phyloP scores from a whole-genome alignment of 305 asterid species.

The Ajuga reptans region DNA sequence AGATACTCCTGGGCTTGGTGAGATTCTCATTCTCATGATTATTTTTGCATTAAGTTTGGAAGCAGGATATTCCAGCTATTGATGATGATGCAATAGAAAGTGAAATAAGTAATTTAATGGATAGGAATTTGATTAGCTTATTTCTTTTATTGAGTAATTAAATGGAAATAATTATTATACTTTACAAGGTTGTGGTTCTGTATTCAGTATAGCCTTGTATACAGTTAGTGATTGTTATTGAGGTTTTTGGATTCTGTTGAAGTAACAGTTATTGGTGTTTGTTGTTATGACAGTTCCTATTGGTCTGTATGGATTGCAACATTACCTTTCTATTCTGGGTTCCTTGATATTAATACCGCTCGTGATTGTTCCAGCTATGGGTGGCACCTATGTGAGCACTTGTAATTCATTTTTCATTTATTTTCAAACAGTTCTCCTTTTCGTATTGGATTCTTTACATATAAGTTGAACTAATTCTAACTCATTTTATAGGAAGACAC shows the following conservation, averaged over 20 bases:
- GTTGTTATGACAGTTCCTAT: conserved; percentile 71
- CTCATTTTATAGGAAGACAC: conserved; percentile 72
- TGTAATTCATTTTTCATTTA: conserved; percentile 26
- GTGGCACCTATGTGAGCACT: conserved; percentile 90
- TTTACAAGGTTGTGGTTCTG: neutral
- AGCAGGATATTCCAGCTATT: neutral
- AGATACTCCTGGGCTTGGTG: conserved; percentile 94
- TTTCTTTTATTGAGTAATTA: neutral
- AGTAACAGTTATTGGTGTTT: conserved; percentile 19
- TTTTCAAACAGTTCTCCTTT: conserved; percentile 4
- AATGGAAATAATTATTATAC: neutral
- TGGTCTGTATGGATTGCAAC: conserved; percentile 89
- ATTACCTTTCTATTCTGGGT: conserved; percentile 85
- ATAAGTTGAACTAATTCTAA: conserved; percentile 22
- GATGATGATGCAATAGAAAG: neutral
- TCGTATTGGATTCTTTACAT: neutral
- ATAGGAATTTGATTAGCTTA: neutral
- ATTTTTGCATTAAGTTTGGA: neutral
- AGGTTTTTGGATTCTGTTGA: neutral
- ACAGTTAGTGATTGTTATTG: neutral
- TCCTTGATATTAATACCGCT: conserved; percentile 88
- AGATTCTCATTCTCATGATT: conserved; percentile 21
- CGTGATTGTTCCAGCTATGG: conserved; percentile 97
- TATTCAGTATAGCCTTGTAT: neutral
- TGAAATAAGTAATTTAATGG: no score